A percentile compares a stretch with the other conserved stretches of the same genome.
Evolutionary conservation across 108 stramenopile species (phyloP).

Genomic region (Schizochytrium sp.): DNA sequence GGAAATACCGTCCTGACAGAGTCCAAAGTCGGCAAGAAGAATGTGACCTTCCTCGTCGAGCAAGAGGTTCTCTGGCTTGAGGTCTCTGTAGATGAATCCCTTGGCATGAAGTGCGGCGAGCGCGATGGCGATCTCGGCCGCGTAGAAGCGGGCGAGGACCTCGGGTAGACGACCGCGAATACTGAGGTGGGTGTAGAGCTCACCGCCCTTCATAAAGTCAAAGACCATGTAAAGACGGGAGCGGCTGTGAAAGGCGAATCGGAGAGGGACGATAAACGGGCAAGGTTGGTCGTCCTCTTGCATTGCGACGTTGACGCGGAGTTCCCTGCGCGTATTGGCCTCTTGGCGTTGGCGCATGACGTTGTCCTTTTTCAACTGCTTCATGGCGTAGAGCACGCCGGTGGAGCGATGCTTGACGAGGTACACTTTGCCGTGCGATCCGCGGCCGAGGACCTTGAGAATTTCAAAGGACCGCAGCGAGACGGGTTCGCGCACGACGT

Average conservation of each 20-base stretch:
- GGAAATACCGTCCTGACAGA: conserved; percentile 30
- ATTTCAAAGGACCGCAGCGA: conserved; percentile 26
- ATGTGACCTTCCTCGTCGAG: conserved; percentile 52
- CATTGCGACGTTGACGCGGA: conserved; percentile 38
- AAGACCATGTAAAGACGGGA: conserved; percentile 52
- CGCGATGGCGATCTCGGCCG: conserved; percentile 55
- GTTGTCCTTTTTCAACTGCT: conserved; percentile 51
- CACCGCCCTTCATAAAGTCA: conserved; percentile 51
- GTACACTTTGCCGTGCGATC: conserved; percentile 50
- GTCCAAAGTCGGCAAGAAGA: conserved; percentile 54
- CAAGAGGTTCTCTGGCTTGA: conserved; percentile 63
- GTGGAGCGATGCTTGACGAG: conserved; percentile 30
- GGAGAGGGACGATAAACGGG: conserved; percentile 54
- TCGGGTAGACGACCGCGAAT: conserved; percentile 50
- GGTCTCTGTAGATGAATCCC: conserved; percentile 86
- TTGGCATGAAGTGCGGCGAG: conserved; percentile 59
- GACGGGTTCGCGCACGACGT: background rate
- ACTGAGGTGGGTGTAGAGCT: conserved; percentile 53
- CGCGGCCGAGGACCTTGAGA: conserved; percentile 37
- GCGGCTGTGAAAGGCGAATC: conserved; percentile 54
- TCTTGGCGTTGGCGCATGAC: conserved; percentile 30
- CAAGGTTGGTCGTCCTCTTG: conserved; percentile 49
- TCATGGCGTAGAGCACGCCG: conserved; percentile 42
- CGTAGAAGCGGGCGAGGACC: conserved; percentile 49
- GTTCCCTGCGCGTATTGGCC: conserved; percentile 42